Evolutionary conservation across 306 rosid genomes (phyloP).

Genomic region (Spatholobus suberectus): DNA sequence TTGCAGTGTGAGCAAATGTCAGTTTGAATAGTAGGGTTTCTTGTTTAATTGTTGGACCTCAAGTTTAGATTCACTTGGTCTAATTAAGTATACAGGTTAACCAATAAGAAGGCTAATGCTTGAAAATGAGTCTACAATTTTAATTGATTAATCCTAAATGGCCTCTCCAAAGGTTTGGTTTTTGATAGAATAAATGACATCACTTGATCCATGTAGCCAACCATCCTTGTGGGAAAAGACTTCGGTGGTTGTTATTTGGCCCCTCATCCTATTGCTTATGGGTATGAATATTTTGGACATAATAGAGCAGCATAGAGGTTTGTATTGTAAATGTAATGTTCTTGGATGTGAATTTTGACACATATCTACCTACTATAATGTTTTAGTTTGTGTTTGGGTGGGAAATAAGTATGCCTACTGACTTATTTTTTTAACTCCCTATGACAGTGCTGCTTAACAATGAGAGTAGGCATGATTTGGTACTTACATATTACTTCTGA

Average conservation of each 20-base stretch:
- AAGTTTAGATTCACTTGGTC: not conserved
- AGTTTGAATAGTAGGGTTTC: not conserved
- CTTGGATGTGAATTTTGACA: not conserved
- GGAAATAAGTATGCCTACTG: not conserved
- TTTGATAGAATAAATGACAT: not conserved
- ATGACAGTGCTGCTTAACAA: not conserved
- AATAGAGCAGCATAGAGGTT: not conserved
- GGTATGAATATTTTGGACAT: not conserved
- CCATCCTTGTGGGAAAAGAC: not conserved
- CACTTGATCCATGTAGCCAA: not conserved
- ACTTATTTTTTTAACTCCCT: not conserved
- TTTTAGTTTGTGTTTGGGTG: not conserved
- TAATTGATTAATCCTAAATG: not conserved
- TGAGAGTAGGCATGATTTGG: not conserved
- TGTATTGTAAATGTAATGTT: not conserved
- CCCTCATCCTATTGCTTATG: not conserved
- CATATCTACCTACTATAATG: not conserved
- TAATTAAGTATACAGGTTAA: not conserved
- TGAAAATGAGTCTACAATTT: not conserved
- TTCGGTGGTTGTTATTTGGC: not conserved
- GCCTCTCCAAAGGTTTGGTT: not conserved
- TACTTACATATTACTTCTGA: not conserved
- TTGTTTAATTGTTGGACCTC: not conserved
- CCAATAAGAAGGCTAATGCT: not conserved
- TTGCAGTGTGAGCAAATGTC: not conserved